Percentiles rank a stretch among this genome's conserved stretches.
phyloP scores from a whole-genome alignment of 495 filamentous ascomycete genomes.

The Xylaria longipes region DNA sequence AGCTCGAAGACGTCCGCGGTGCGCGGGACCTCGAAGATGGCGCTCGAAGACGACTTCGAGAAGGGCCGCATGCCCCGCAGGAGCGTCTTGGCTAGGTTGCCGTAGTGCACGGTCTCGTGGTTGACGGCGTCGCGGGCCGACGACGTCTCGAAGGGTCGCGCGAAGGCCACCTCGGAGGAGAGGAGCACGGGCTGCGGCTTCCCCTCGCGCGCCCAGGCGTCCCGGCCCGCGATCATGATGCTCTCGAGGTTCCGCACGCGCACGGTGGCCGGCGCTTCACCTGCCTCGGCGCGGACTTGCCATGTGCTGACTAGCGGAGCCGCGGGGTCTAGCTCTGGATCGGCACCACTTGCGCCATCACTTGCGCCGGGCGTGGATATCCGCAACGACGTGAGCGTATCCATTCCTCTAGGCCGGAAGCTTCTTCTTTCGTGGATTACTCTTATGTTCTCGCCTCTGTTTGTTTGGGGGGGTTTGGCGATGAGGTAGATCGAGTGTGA shows the following conservation, averaged over 20 bases:
- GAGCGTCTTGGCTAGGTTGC: constrained; percentile 61
- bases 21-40: constrained; percentile 16
- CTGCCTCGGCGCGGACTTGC: constrained; percentile 41
- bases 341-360: too few relatives aligned
- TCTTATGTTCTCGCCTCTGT: background rate
- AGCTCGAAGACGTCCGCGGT: constrained; percentile 38
- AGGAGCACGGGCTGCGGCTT: constrained; percentile 61
- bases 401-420: background rate
- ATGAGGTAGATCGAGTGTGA: background rate
- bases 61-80: constrained; percentile 42
- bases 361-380: constrained; percentile 27
- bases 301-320: constrained; percentile 44
- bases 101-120: constrained; percentile 66
- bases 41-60: background rate
- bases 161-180: constrained; percentile 57
- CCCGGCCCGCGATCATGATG: constrained; percentile 48
- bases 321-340: constrained; percentile 28
- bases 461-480: background rate
- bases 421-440: background rate
- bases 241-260: constrained; percentile 59
- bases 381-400: constrained; percentile 34
- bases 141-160: constrained; percentile 52
- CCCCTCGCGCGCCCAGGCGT: constrained; percentile 62
- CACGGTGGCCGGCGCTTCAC: constrained; percentile 49
- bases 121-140: constrained; percentile 55